phyloP scores from a whole-genome alignment of 768 basidiomycete genomes.

The Astraeus odoratus region DNA sequence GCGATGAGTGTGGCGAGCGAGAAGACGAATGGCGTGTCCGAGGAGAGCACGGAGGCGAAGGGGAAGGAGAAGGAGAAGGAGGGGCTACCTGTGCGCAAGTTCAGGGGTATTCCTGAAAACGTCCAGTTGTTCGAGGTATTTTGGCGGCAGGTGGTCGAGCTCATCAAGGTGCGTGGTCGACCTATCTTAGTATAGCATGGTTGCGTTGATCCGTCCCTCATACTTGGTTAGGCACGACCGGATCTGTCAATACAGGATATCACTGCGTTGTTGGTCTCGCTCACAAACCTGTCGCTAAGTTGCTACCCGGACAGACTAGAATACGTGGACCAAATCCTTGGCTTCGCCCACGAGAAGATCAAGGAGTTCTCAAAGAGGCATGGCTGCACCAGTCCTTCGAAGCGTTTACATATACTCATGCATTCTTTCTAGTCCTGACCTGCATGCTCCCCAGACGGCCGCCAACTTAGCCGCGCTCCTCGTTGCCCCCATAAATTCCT shows the following conservation, averaged over 20 bases:
- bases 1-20: background rate
- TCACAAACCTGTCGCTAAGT: constrained; percentile 90
- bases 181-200: too few species aligned
- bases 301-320: constrained; percentile 97
- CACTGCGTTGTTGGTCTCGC: constrained; percentile 90
- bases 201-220: too few species aligned
- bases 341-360: constrained; percentile 82
- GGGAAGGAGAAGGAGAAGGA: constrained; percentile 65
- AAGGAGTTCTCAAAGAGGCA: constrained; percentile 80
- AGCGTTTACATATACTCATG: constrained; percentile 4
- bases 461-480: constrained; percentile 88
- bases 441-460: constrained; percentile 82
- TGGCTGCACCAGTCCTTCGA: constrained; percentile 5
- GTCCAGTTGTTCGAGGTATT: constrained; percentile 97
- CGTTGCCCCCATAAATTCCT: constrained; percentile 91
- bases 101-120: constrained; percentile 91
- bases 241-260: constrained; percentile 97
- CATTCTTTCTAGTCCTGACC: constrained; percentile 56
- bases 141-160: constrained; percentile 96
- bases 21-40: constrained; percentile 15
- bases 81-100: constrained; percentile 58
- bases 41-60: constrained; percentile 33
- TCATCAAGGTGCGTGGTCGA: constrained; percentile 87
- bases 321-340: constrained; percentile 94
- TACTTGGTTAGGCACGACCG: constrained; percentile 70